These are phyloP conservation scores for Aspergillus ruber DNA, from an alignment of 2,329 filamentous ascomycete genomes.

Conservation along the genomic window DNA sequence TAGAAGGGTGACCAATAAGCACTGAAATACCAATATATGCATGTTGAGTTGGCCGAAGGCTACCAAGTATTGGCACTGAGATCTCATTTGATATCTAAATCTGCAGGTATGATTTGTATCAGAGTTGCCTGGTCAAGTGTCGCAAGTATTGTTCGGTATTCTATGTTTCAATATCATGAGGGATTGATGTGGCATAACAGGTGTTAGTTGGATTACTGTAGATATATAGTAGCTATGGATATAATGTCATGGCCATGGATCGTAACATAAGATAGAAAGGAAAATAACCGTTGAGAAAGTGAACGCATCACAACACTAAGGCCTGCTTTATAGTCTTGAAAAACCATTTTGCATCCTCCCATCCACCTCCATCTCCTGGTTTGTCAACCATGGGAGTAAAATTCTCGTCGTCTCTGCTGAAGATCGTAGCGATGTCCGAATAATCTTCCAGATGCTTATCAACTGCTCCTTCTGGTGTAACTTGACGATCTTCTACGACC, in stretches of 20 bases:
- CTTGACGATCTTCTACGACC: background rate
- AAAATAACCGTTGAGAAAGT: background rate
- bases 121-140: too few relatives aligned
- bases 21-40: background rate
- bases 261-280: background rate
- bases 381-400: slow-evolving; percentile 24
- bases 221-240: too few relatives aligned
- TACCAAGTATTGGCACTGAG: too few relatives aligned
- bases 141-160: too few relatives aligned
- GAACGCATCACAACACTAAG: slow-evolving; percentile 17
- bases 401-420: slow-evolving; percentile 16
- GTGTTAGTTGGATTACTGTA: too few relatives aligned
- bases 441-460: slow-evolving; percentile 2
- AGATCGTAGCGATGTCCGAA: slow-evolving; percentile 13
- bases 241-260: too few relatives aligned
- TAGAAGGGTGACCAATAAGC: too few relatives aligned
- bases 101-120: too few relatives aligned
- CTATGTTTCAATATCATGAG: too few relatives aligned
- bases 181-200: too few relatives aligned
- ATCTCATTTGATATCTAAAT: too few relatives aligned
- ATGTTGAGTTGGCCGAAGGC: background rate
- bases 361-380: slow-evolving; percentile 41
- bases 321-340: slow-evolving; percentile 45
- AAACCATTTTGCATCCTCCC: slow-evolving; percentile 55
- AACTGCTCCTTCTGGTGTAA: background rate